Evolutionary conservation across 768 basidiomycete species (phyloP), one percentile per base, ranked within the genome.

Genomic region (Hysterangium stoloniferum): DNA sequence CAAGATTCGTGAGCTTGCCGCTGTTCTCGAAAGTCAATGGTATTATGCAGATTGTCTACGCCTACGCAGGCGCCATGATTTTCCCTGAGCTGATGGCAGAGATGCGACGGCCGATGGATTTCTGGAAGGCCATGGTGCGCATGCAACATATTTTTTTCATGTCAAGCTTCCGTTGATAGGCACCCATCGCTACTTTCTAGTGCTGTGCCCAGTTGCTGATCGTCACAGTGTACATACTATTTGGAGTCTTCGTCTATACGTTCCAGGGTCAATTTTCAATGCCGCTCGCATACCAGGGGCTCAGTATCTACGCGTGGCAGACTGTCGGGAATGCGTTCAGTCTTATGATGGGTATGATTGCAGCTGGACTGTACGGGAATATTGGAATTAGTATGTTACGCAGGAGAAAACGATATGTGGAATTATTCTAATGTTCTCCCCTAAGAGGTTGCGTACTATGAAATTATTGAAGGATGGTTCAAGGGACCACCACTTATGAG

Each of bases 81-180:
- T 73, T 70, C 61, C 13, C 28, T 12, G 59, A 61, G 34, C 62
- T 79, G 64, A 72, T 82, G 71, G 75, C 77, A 1, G 80, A 82
- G 61, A 82, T 82, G 80, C 69, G 74, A 19, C 71, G 80, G 4
- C 80, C 80, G 1, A 76, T 76, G 74, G 80, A 82, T 57, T 82
- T 82, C 58, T 81, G 77, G 77, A 80, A 80, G 57, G 79, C 74
- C 35, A 79, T 80, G 77, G 75, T 75, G 32, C 27, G 44, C 34
- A 49, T 19, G 12, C 40, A 41, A 41, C 20, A 22, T 22, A 13
- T 20, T 6, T n/a, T 24, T 17, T 17, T 5, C 17, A 12, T 6
- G 8, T 25, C 4, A 4, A 20, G n/a, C 28, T 41, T 13, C 28
- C 4, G 22, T 9, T 11, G 22, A 20, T 37, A 20, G n/a, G 35